Evolutionary conservation across 805 yeast species (phyloP), one percentile per base, ranked within the genome.

Genomic region (Citeromyces nyonsensis): DNA sequence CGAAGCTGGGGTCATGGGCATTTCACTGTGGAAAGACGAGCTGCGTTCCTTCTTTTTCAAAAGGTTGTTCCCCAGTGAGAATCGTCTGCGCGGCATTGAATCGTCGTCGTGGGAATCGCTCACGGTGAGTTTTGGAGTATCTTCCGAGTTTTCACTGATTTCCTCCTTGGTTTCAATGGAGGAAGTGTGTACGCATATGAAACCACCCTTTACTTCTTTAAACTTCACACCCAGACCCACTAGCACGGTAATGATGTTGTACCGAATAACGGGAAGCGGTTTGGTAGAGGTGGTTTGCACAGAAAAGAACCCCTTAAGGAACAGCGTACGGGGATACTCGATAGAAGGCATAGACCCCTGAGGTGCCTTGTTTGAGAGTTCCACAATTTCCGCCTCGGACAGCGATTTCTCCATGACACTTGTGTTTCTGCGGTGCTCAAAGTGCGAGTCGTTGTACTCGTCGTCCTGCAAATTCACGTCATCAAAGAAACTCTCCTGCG

Each of bases 261-360:
- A 74, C 35, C 96, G 69, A 36, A 86, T 85, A 39, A 82, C 80
- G 9, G 94, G 86, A 35, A 88, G 62, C 12, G 95, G 91, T 45
- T 84, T 84, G 4, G 95, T 82, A 2, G 95, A 84, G 0, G 97
- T 86, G 1, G 94, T 82, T 56, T 86, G 95, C 31, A 86, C 96
- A 37, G 88, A 76, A 56, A 86, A 86, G 48, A 88, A 86, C 1
- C 96, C 96, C 49, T 85, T 83, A 51, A 86, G 64, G 59, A 84
- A 85, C 41, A 86, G 66, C 2, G 94, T 86, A 56, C 79, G 79
- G 38, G 95, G 94, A 48, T 74, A 83, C 47, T 86, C 95, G 50
- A 88, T 84, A 1, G 95, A 84, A 18, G 93, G 94, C 95, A 86
- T 85, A 10, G 79, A 56, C 35, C 82, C 83, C 2, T 77, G 71